phyloP scores from a whole-genome alignment of 2,329 filamentous ascomycete species.

The Bipolaris bicolor region DNA sequence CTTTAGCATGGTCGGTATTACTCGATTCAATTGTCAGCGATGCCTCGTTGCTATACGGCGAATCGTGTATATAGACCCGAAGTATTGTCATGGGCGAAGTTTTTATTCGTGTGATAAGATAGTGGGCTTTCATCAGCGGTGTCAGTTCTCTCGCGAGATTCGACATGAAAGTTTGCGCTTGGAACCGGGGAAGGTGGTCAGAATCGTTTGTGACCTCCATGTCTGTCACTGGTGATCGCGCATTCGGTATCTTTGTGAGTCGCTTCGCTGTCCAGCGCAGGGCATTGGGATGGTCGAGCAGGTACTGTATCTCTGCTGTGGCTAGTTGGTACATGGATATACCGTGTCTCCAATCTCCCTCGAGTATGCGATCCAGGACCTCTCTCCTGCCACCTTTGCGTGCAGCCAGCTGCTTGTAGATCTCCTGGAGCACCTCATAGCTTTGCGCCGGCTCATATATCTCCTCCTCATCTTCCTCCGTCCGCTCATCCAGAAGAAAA shows the following conservation, averaged over 20 bases:
- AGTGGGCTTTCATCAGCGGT: conserved; percentile 83
- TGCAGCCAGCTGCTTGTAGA: conserved; percentile 47
- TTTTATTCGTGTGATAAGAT: conserved; percentile 75
- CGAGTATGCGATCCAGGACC: conserved; percentile 61
- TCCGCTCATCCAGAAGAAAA: conserved; percentile 55
- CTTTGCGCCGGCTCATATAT: conserved; percentile 72
- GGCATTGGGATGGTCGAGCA: conserved; percentile 59
- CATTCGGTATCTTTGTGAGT: conserved; percentile 47
- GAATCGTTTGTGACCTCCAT: conserved; percentile 50
- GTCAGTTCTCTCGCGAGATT: conserved; percentile 76
- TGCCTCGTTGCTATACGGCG: conserved; percentile 71
- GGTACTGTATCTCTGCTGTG: conserved; percentile 60
- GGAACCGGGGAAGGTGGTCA: conserved; percentile 68
- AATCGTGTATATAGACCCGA: conserved; percentile 80
- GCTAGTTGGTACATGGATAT: conserved; percentile 62
- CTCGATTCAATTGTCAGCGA: conserved; percentile 41
- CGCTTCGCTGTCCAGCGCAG: conserved; percentile 62
- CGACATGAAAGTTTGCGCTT: conserved; percentile 78
- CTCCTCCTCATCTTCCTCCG: conserved; percentile 60
- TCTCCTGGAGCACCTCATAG: conserved; percentile 68
- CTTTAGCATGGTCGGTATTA: conserved; percentile 66
- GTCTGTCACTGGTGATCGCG: conserved; percentile 31
- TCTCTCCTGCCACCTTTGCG: conserved; percentile 61
- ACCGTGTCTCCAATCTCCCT: conserved; percentile 63
- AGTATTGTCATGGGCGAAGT: conserved; percentile 73